Evolutionary conservation across 164 flowering plant species (phyloP), one percentile per base, ranked within the genome.

Genomic region (Aristolochia contorta): DNA sequence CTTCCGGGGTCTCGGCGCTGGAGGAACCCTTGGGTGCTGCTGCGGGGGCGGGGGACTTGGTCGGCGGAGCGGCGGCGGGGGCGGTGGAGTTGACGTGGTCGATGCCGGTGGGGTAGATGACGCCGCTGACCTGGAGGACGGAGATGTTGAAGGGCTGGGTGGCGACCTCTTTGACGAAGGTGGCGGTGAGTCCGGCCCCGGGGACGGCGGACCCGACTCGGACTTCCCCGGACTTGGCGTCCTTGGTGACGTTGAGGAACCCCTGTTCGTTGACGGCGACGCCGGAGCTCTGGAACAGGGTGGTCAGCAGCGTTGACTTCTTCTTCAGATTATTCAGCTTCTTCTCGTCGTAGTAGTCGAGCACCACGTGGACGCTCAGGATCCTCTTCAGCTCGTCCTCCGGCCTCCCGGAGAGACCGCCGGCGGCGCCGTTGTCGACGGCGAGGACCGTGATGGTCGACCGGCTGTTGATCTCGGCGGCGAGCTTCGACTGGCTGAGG

Each of bases 391-490:
- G 21, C 7, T 55, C 59, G 9, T 74, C 79, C 0, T 19, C 1
- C 0, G 86, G 61, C 23, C 47, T 69, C 2, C 75, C 78, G 0
- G 84, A 56, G 16, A 84, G 4, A 0, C 67, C 30, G 0, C 73
- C 67, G 0, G 80, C 30, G 24, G 67, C 71, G 2, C 22, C 53
- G 58, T 88, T 75, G 47, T 67, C 67, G 3, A 90, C 75, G 2
- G 71, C 91, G 3, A 90, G 83, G 61, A 84, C 77, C 23, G 93
- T 90, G 67, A 87, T 80, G 52, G 95, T 81, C 7, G 48, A 70
- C 18, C 83, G 79, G 10, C 55, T 25, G 67, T 83, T 87, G 72
- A 91, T 85, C 43, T 65, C 64, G 6, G 20, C 20, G 4, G 64
- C 70, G 7, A 91, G 65, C 0, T 69, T 48, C 51, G 87, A 77